A percentile compares a stretch with the other conserved stretches of the same genome.
phyloP scores from a whole-genome alignment of 23 red algal species.

The Agarophyton chilense region DNA sequence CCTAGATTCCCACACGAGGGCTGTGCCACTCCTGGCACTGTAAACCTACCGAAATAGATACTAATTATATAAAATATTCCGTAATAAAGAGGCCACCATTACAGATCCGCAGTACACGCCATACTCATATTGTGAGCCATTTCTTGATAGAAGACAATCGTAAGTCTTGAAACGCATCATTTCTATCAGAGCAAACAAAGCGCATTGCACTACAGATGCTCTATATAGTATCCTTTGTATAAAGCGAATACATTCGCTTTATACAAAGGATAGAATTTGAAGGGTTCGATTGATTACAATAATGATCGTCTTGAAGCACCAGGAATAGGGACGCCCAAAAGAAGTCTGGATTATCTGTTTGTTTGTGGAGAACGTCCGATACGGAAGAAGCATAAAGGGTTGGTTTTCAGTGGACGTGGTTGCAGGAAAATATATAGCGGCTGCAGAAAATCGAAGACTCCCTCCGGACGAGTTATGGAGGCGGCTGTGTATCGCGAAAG shows the following conservation, averaged over 20 bases:
- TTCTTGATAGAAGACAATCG: no score
- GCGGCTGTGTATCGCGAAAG: constrained; percentile 38
- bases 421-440: neutral
- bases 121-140: no score
- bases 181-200: no score
- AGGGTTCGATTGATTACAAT: constrained; percentile 2
- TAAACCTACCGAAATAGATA: no score
- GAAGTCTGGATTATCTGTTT: constrained; percentile 30
- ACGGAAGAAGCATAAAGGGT: neutral
- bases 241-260: constrained; percentile 17
- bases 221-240: no score
- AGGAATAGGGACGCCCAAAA: neutral
- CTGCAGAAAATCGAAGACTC: neutral
- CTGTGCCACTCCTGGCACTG: no score
- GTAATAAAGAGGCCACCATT: no score
- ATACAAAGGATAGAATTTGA: neutral
- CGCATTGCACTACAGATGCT: no score
- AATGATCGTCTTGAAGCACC: constrained; percentile 4
- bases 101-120: no score
- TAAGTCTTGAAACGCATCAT: no score
- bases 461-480: neutral
- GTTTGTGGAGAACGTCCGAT: constrained; percentile 8
- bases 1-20: no score
- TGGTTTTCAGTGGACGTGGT: constrained; percentile 4
- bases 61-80: no score